phyloP scores from a whole-genome alignment of 2,329 filamentous ascomycete species.

The Pyricularia pennisetigena region DNA sequence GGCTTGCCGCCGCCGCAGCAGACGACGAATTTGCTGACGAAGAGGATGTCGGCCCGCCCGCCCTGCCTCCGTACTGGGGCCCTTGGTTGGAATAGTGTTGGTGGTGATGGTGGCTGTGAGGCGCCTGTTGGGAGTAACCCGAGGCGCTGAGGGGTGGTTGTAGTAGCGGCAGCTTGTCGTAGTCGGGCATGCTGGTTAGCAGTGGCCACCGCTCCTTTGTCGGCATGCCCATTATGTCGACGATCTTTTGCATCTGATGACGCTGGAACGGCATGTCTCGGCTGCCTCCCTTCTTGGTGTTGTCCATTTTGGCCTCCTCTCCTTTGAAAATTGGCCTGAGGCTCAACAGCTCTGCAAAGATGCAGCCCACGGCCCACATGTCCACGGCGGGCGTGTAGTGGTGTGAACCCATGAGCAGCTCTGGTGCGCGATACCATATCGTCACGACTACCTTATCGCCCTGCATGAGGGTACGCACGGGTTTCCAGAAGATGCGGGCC shows the following conservation, averaged over 20 bases:
- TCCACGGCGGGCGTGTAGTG: constrained; percentile 97
- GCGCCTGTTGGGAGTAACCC: constrained; percentile 27
- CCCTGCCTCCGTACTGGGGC: constrained; percentile 27
- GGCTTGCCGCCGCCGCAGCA: constrained; percentile 17
- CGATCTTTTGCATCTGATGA: constrained; percentile 98
- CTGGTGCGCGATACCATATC: constrained; percentile 96
- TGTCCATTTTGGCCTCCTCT: constrained; percentile 98
- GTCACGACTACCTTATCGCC: constrained; percentile 98
- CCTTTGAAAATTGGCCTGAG: constrained; percentile 95
- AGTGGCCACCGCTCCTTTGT: constrained; percentile 84
- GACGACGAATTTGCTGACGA: not conserved
- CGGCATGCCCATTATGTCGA: constrained; percentile 89
- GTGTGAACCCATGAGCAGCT: constrained; percentile 81
- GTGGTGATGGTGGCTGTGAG: constrained; percentile 28
- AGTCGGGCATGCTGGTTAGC: constrained; percentile 79
- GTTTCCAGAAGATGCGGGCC: constrained; percentile 88
- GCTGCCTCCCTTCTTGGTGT: constrained; percentile 54
- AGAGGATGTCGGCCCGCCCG: constrained; percentile 11
- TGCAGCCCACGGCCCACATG: constrained; percentile 95
- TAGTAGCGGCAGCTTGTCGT: constrained; percentile 54
- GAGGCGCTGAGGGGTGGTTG: constrained; percentile 33
- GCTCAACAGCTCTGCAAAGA: constrained; percentile 88
- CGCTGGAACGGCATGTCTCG: constrained; percentile 84
- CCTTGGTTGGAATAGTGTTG: constrained; percentile 35
- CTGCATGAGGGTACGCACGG: constrained; percentile 79